phyloP scores from a whole-genome alignment of 345 rosid genomes.

The Theobroma cacao region DNA sequence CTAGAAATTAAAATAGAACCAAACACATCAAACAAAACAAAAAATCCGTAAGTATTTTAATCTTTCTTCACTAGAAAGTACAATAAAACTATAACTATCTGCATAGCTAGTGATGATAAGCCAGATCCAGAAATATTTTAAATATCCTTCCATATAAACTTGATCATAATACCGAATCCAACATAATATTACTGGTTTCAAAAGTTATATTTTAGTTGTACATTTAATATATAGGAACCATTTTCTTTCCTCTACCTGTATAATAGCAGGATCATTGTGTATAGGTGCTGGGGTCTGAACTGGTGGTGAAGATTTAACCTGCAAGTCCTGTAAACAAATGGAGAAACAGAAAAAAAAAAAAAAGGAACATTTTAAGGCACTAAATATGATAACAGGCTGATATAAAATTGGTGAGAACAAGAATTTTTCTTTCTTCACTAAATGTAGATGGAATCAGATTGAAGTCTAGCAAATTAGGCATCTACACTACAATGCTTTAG shows the following conservation, averaged over 20 bases:
- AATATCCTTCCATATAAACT: neutral
- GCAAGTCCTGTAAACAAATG: slow-evolving; percentile 36
- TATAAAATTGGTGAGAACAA: neutral
- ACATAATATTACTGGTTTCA: neutral
- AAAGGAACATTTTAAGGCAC: neutral
- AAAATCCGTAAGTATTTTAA: neutral
- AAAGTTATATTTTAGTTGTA: neutral
- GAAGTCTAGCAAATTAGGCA: neutral
- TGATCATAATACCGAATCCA: neutral
- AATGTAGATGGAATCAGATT: neutral
- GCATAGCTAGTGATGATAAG: neutral
- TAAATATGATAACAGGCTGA: neutral
- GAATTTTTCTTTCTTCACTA: neutral
- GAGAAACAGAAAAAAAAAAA: neutral
- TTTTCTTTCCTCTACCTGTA: slow-evolving; percentile 33
- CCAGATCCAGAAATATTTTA: neutral
- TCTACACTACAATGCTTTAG: neutral
- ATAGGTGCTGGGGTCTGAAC: slow-evolving; percentile 24
- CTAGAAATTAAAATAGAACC: neutral
- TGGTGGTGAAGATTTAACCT: slow-evolving; percentile 40
- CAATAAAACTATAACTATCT: neutral
- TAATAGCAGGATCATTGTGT: slow-evolving; percentile 40
- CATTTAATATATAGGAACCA: neutral
- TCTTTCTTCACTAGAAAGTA: neutral
- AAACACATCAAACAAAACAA: neutral